Base-by-base conservation (phyloP, 306 rosid species). In the Comarum palustre region DNA sequence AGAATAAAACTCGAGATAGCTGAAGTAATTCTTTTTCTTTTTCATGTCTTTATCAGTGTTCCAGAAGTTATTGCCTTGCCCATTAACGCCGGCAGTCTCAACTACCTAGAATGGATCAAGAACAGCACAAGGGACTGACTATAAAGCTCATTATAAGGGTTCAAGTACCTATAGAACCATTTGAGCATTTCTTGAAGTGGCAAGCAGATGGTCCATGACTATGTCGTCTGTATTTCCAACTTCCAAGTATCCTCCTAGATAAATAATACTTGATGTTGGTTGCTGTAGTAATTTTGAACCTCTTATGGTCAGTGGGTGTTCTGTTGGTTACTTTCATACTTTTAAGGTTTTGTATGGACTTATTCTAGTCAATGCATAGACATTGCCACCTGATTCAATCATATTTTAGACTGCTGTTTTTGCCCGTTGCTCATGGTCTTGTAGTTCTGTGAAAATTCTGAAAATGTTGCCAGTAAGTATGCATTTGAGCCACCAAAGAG, bases 1-100 rank as follows among this genome's bases (percentile, higher is more conserved):
- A 59, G 39, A 67, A 6, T 61, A 39, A 41, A 50, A 3, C 24
- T 67, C 8, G 16, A 29, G 25, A 22, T 13, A 48, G 19, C 16
- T 34, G 27, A 29, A 41, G 73, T 42, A 27, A 54, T 29, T 20
- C 6, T 59, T 43, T 69, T 58, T 60, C 57, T 73, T 55, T 77
- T 52, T 29, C 36, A 58, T 72, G 60, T 68, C 59, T 76, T 27
- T 38, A 24, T 73, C 91, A 94, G 99, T 12, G 94, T 90, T 61
- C 99, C 99, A 2, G 99, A 94, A 84, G 99, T 94, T 58, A 91
- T 94, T 32, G 87, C 97, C 67, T 83, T 94, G 55, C 97, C 97
- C 36, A 89, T 94, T 78, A 86, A 88, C 1, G 97, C 97, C 9
- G 96, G 98, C 64, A 88, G 84, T 77, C 83, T 78, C 31, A 79